phyloP scores from a whole-genome alignment of 1,284 basidiomycete genomes.

The Violaceomyces palustris region DNA sequence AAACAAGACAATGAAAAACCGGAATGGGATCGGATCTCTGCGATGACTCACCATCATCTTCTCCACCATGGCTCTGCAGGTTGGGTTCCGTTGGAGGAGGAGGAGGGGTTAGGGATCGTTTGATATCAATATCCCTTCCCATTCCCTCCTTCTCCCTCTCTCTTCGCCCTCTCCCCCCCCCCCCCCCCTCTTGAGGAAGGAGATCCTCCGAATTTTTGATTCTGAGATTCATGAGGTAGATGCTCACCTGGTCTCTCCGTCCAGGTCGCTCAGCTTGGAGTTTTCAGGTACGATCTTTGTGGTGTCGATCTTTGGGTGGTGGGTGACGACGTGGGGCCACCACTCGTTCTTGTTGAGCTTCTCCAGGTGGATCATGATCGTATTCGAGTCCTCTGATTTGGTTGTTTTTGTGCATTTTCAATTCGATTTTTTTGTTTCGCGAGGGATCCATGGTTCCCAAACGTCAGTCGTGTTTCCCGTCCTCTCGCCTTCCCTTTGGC shows the following conservation, averaged over 20 bases:
- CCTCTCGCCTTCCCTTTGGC: too few relatives aligned
- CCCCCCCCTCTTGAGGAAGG: too few relatives aligned
- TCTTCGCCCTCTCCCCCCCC: too few relatives aligned
- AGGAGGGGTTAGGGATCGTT: too few relatives aligned
- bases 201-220: background rate
- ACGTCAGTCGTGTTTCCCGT: too few relatives aligned
- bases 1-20: too few relatives aligned
- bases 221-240: background rate
- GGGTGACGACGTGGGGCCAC: conserved; percentile 95
- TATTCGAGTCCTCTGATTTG: conserved; percentile 80
- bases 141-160: too few relatives aligned
- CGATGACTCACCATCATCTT: conserved; percentile 99
- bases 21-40: too few relatives aligned
- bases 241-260: conserved; percentile 80
- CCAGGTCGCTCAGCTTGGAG: conserved; percentile 91
- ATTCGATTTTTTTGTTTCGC: too few relatives aligned
- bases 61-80: conserved; percentile 87
- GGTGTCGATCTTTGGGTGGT: conserved; percentile 95
- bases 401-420: background rate
- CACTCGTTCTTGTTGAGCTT: conserved; percentile 82
- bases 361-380: conserved; percentile 73
- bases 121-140: background rate
- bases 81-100: background rate
- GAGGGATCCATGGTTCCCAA: too few relatives aligned
- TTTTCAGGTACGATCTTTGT: conserved; percentile 92